phyloP scores from a whole-genome alignment of 140 eudicot species.

The Flaveria floridana region DNA sequence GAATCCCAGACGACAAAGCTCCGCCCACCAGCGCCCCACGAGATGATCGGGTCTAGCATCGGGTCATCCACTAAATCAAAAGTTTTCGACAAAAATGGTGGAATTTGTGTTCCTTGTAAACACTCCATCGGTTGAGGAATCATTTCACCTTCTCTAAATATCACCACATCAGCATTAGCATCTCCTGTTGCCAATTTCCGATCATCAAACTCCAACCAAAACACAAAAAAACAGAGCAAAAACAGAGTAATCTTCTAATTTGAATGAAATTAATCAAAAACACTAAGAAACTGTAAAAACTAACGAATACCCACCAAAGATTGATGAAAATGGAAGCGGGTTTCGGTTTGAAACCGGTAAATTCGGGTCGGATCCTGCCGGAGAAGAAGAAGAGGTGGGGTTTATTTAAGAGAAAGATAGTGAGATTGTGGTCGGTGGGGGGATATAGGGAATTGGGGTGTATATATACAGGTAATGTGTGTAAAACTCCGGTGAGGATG shows the following conservation, averaged over 20 bases:
- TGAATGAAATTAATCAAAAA: too few relatives aligned
- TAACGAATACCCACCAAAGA: conserved; percentile 1
- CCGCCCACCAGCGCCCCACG: conserved; percentile 57
- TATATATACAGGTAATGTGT: conserved; percentile 32
- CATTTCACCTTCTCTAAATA: conserved; percentile 15
- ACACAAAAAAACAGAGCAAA: not conserved
- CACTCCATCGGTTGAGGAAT: conserved; percentile 57
- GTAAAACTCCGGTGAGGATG: conserved; percentile 24
- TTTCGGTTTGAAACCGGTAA: not conserved
- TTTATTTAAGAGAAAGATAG: conserved; percentile 14
- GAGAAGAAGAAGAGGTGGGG: conserved; percentile 21
- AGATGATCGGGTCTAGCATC: conserved; percentile 57
- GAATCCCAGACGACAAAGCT: conserved; percentile 91
- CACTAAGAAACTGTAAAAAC: not conserved
- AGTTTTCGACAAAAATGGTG: conserved; percentile 76
- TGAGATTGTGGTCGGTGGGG: conserved; percentile 1
- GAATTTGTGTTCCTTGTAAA: conserved; percentile 50
- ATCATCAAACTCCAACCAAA: not conserved
- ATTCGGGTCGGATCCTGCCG: conserved; percentile 25
- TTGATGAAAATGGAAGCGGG: not conserved
- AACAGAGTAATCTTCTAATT: not conserved
- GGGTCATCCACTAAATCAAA: conserved; percentile 74
- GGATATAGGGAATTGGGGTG: not conserved
- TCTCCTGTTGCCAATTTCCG: conserved; percentile 12
- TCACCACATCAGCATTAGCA: not conserved